Evolutionary conservation across 768 basidiomycete species (phyloP).

Genomic region (Melanogaster broomeanus): DNA sequence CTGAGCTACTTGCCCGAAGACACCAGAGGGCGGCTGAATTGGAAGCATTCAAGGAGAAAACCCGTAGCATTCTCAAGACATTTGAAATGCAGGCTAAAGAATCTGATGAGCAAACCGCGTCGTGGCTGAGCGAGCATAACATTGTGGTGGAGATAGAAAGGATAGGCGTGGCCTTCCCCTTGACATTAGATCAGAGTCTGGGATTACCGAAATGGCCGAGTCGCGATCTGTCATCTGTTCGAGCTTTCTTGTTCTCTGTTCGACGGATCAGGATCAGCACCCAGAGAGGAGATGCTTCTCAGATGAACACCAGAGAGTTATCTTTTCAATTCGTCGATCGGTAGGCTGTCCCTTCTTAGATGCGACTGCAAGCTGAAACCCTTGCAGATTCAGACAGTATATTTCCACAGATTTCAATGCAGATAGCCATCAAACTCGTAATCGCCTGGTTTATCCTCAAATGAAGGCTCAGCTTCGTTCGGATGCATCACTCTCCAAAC

Average conservation of each 20-base stretch:
- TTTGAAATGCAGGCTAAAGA: slow-evolving; percentile 62
- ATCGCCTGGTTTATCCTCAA: slow-evolving; percentile 76
- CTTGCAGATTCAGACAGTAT: slow-evolving; percentile 74
- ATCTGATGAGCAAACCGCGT: slow-evolving; percentile 24
- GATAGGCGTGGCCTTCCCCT: slow-evolving; percentile 90
- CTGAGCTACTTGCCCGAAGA: slow-evolving; percentile 71
- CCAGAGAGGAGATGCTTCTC: slow-evolving; percentile 76
- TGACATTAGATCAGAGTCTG: slow-evolving; percentile 62
- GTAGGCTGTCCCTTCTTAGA: slow-evolving; percentile 42
- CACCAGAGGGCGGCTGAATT: slow-evolving; percentile 79
- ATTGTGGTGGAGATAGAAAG: slow-evolving; percentile 59
- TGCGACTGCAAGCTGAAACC: slow-evolving; percentile 4
- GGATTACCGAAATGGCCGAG: slow-evolving; percentile 44
- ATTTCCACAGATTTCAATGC: slow-evolving; percentile 68
- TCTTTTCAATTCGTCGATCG: slow-evolving; percentile 84
- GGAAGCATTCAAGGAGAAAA: slow-evolving; percentile 82
- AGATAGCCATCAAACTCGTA: slow-evolving; percentile 65
- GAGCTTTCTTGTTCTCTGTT: slow-evolving; percentile 87
- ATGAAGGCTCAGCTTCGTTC: slow-evolving; percentile 76
- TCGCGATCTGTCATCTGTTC: slow-evolving; percentile 48
- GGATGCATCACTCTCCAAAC: slow-evolving; percentile 46
- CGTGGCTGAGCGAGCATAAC: slow-evolving; percentile 59
- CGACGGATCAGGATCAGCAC: slow-evolving; percentile 71
- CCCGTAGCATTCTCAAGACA: slow-evolving; percentile 67
- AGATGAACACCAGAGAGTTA: slow-evolving; percentile 68